phyloP scores from a whole-genome alignment of 257 asterid species.

The Jaltomata sinuosa region DNA sequence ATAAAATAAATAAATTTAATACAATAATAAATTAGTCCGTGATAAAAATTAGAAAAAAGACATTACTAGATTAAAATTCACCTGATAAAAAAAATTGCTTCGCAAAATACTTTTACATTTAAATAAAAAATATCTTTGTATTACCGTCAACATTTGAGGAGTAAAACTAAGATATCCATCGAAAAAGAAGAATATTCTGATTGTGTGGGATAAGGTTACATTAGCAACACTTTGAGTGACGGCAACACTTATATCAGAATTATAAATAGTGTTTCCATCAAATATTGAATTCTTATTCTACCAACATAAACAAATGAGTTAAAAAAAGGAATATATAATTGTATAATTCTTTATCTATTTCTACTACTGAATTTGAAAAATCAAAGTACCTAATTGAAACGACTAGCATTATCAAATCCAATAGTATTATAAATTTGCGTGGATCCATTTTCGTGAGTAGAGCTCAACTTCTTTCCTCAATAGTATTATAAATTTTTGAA shows the following conservation, averaged over 20 bases:
- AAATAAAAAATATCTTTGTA: background rate
- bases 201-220: background rate
- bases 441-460: background rate
- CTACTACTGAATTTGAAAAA: background rate
- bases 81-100: background rate
- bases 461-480: background rate
- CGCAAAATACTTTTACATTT: background rate
- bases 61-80: background rate
- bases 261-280: too few relatives aligned
- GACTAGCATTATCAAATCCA: background rate
- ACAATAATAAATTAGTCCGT: background rate
- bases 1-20: background rate
- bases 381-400: background rate
- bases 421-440: background rate
- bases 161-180: background rate
- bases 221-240: background rate
- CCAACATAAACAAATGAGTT: background rate
- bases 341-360: background rate
- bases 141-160: background rate
- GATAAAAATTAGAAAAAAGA: background rate
- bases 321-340: background rate
- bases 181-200: background rate
- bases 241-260: too few relatives aligned
- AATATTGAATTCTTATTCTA: background rate
- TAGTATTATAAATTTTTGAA: too few relatives aligned